Base-by-base conservation (phyloP, 805 yeast genomes). In the Lachancea sp. region DNA sequence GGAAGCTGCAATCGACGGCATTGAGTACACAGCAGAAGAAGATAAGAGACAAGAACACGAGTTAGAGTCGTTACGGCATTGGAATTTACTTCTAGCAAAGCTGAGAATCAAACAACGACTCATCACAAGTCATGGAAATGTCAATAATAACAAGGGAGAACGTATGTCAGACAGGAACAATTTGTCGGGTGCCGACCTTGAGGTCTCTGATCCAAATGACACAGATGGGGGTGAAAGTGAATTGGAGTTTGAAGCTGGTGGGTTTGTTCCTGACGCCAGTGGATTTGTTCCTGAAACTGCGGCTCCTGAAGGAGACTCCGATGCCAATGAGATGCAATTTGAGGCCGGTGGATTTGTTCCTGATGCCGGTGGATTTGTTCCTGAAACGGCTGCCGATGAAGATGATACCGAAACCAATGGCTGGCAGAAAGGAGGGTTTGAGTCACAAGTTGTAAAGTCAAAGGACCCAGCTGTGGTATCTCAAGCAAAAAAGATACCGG, bases 81-180 rank as follows among this genome's bases (percentile, higher is more conserved):
- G 70, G 60, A 55, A 60, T 36, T 51, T 55, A 1, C 47, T 69
- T 18, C 56, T 61, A 42, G 48, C 45, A 9, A 77, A 75, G 49
- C 58, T 54, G 36, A 55, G 56, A 49, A 57, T 56, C 16, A 55
- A 52, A 48, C 57, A 48, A 16, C 61, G 81, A 48, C 58, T 78
- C 42, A 72, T 76, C 47, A 58, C 54, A 33, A 55, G 66, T 3
- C 80, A 77, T 54, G 82, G 84, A 38, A 43, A 43, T 4, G 58
- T 59, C 6, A 37, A 29, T 8, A 52, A 45, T 8, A 40, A 35
- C 2, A 49, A 43, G 7, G 26, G 30, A 3, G 41, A 38, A 4
- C 41, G 41, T 1, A 44, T 29, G 15, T 41, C 53, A 32, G 58
- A 49, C 12, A 57, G 44, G 5, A 56, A 49, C 7, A 57, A 52